Conservation (phyloP, 768 basidiomycete species). For the Terana coerulea region DNA sequence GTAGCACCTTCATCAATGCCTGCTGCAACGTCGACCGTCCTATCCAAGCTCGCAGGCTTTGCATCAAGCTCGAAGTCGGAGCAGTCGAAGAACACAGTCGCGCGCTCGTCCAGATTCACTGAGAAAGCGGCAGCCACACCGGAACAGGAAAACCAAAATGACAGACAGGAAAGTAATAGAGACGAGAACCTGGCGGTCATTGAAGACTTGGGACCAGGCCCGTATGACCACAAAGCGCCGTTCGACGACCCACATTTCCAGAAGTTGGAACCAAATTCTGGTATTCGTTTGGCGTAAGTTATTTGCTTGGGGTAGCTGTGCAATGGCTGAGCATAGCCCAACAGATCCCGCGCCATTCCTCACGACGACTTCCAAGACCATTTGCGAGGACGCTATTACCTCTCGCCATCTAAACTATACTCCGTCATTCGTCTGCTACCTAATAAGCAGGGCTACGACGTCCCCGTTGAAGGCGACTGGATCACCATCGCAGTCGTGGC, state of each 20-base stretch:
- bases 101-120: slow-evolving; percentile 22
- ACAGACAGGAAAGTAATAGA: slow-evolving; percentile 20
- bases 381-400: slow-evolving; percentile 77
- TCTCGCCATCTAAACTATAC: slow-evolving; percentile 88
- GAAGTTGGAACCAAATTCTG: slow-evolving; percentile 85
- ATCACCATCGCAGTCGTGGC: slow-evolving; percentile 95
- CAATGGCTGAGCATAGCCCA: not conserved
- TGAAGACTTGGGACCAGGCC: slow-evolving; percentile 76
- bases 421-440: slow-evolving; percentile 74
- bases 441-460: slow-evolving; percentile 81
- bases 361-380: slow-evolving; percentile 80
- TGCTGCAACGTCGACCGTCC: slow-evolving; percentile 46
- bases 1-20: not conserved
- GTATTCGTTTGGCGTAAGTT: slow-evolving; percentile 77
- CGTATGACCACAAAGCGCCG: slow-evolving; percentile 67
- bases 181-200: slow-evolving; percentile 69
- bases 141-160: not conserved
- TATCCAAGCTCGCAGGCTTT: slow-evolving; percentile 46
- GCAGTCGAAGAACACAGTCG: not conserved
- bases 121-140: slow-evolving; percentile 5
- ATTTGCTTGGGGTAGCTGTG: not conserved
- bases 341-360: slow-evolving; percentile 66
- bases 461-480: slow-evolving; percentile 93
- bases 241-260: slow-evolving; percentile 75
- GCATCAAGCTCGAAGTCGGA: slow-evolving; percentile 8